Evolutionary conservation across 306 rosid genomes (phyloP).

Genomic region (Sindora glabra): DNA sequence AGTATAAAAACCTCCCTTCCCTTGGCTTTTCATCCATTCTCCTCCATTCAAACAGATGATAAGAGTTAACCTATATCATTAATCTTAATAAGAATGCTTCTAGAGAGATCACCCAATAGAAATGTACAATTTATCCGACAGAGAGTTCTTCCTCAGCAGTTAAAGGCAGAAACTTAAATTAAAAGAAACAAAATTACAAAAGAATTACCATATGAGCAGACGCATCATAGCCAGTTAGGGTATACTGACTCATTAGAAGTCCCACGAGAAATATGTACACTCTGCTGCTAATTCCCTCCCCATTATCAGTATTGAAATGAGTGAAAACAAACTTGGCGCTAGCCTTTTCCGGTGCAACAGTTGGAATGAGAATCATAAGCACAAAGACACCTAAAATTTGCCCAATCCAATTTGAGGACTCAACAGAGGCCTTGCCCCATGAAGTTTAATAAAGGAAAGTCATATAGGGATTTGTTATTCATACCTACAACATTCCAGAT

Average conservation of each 20-base stretch:
- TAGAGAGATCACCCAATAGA: neutral
- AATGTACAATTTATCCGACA: neutral
- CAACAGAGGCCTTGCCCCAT: conserved; percentile 1
- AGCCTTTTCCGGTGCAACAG: conserved; percentile 73
- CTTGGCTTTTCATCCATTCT: too few species aligned
- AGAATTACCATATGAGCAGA: conserved; percentile 89
- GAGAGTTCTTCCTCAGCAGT: neutral
- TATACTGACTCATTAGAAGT: conserved; percentile 89
- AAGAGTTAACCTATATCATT: neutral
- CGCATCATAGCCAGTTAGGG: conserved; percentile 86
- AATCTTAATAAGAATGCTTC: neutral
- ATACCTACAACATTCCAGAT: conserved; percentile 83
- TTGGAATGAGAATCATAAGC: conserved; percentile 75
- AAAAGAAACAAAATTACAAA: neutral
- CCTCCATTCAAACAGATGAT: too few species aligned
- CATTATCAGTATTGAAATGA: conserved; percentile 81
- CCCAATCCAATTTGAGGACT: conserved; percentile 9
- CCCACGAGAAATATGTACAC: conserved; percentile 82
- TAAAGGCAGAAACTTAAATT: neutral
- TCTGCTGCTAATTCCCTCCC: conserved; percentile 55
- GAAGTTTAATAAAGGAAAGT: neutral
- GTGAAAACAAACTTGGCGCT: conserved; percentile 83
- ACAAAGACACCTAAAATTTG: conserved; percentile 67
- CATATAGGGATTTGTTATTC: neutral
- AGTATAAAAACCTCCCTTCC: too few species aligned